phyloP scores from a whole-genome alignment of 1,284 basidiomycete genomes.

The Cutaneotrichosporon dermatis region DNA sequence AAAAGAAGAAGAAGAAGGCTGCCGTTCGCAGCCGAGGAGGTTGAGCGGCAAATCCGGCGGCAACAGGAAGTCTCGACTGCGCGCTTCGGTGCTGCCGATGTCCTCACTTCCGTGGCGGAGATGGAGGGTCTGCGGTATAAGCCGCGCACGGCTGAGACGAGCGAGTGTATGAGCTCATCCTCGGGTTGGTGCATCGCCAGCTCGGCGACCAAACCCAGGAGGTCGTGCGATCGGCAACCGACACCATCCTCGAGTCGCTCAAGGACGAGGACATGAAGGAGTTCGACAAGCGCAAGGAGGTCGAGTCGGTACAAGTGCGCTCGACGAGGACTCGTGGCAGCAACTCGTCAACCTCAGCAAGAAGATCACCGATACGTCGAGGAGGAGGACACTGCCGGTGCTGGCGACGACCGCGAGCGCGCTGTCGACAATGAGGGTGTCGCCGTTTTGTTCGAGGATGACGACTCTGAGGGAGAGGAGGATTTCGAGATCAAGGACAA shows the following conservation, averaged over 20 bases:
- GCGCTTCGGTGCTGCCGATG: slow-evolving; percentile 60
- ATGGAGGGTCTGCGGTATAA: slow-evolving; percentile 90
- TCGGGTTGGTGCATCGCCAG: slow-evolving; percentile 72
- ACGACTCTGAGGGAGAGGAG: slow-evolving; percentile 77
- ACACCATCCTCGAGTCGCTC: slow-evolving; percentile 80
- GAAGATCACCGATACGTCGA: slow-evolving; percentile 95
- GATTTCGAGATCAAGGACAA: slow-evolving; percentile 60
- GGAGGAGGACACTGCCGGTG: slow-evolving; percentile 69
- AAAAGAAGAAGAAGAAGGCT: slow-evolving; percentile 87
- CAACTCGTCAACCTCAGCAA: slow-evolving; percentile 84
- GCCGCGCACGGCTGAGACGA: slow-evolving; percentile 87
- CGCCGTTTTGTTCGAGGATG: slow-evolving; percentile 93
- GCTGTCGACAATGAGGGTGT: slow-evolving; percentile 69
- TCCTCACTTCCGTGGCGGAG: slow-evolving; percentile 87
- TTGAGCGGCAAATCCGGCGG: slow-evolving; percentile 47
- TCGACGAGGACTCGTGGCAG: slow-evolving; percentile 73
- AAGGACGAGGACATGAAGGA: slow-evolving; percentile 90
- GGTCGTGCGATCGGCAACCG: slow-evolving; percentile 89
- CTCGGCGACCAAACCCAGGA: slow-evolving; percentile 95
- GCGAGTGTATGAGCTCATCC: slow-evolving; percentile 92
- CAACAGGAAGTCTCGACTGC: slow-evolving; percentile 40
- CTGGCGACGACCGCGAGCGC: slow-evolving; percentile 61
- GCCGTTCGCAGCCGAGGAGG: slow-evolving; percentile 56
- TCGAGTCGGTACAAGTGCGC: slow-evolving; percentile 72
- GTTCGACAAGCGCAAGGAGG: slow-evolving; percentile 95